Percentiles rank a stretch among this genome's conserved stretches.
Conservation (phyloP, 139 green algal species). For the Coelastrella sp. region DNA sequence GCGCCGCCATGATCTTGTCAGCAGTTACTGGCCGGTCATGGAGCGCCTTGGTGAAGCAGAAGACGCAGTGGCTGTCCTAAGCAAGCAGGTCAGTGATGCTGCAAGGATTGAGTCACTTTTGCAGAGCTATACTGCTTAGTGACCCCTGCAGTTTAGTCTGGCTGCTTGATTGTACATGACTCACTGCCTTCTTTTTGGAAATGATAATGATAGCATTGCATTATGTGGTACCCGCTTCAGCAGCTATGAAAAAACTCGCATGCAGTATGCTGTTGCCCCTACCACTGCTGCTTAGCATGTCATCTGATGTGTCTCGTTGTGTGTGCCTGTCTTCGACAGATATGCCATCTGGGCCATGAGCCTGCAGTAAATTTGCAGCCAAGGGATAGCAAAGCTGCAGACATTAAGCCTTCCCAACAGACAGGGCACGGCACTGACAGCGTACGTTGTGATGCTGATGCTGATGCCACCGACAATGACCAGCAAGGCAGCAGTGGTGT, state of each 20-base stretch:
- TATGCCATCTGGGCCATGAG: conserved; percentile 38
- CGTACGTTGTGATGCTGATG: no score
- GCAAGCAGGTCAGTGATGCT: conserved; percentile 19
- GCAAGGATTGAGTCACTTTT: no score
- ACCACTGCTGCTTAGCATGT: background rate
- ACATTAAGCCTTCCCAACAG: background rate
- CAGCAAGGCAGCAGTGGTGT: no score
- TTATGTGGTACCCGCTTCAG: background rate
- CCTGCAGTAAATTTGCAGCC: background rate
- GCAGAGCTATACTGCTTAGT: no score
- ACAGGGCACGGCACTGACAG: no score
- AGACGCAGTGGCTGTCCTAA: conserved; percentile 8
- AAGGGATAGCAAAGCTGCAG: background rate
- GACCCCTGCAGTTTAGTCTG: no score
- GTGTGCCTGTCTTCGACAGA: no score
- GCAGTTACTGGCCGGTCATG: conserved; percentile 67
- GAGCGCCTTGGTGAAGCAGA: conserved; percentile 52
- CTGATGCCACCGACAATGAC: no score
- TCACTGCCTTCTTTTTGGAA: no score
- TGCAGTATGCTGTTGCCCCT: background rate
- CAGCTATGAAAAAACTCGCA: background rate
- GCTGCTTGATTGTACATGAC: no score
- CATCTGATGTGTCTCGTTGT: no score
- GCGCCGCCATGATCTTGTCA: conserved; percentile 55
- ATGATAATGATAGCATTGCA: no score